Conservation (phyloP, 1,284 basidiomycete genomes). For the Austropuccinia psidii region DNA sequence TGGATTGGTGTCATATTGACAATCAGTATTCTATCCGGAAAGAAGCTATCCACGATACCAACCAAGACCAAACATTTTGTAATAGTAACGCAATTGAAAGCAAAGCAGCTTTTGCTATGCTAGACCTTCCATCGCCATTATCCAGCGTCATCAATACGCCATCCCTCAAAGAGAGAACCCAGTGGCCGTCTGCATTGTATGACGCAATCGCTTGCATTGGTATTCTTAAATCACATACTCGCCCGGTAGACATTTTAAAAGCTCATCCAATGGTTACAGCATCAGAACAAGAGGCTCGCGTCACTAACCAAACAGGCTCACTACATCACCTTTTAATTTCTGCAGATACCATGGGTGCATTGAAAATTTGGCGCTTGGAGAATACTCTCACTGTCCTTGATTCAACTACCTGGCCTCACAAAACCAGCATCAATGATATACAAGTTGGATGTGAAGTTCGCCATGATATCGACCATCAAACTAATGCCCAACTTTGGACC, state of each 20-base stretch:
- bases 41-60: neutral
- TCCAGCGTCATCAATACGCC: neutral
- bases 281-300: neutral
- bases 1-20: slow-evolving; percentile 15
- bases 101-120: neutral
- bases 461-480: slow-evolving; percentile 18
- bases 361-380: slow-evolving; percentile 19
- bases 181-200: neutral
- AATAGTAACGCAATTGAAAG: neutral
- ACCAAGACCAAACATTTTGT: neutral
- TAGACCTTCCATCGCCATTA: neutral
- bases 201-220: neutral
- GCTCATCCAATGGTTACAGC: neutral
- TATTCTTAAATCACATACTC: slow-evolving; percentile 29
- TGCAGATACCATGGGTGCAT: slow-evolving; percentile 26
- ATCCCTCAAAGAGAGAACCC: neutral
- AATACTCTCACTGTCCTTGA: slow-evolving; percentile 44
- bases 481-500: slow-evolving; percentile 45
- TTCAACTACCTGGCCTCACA: slow-evolving; percentile 68
- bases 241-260: slow-evolving; percentile 17
- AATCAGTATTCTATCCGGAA: neutral
- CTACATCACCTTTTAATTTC: slow-evolving; percentile 18
- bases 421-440: slow-evolving; percentile 16
- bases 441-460: neutral
- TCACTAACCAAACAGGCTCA: neutral